Conservation (phyloP, 352 stramenopile genomes). For the Globisporangium perplexum region DNA sequence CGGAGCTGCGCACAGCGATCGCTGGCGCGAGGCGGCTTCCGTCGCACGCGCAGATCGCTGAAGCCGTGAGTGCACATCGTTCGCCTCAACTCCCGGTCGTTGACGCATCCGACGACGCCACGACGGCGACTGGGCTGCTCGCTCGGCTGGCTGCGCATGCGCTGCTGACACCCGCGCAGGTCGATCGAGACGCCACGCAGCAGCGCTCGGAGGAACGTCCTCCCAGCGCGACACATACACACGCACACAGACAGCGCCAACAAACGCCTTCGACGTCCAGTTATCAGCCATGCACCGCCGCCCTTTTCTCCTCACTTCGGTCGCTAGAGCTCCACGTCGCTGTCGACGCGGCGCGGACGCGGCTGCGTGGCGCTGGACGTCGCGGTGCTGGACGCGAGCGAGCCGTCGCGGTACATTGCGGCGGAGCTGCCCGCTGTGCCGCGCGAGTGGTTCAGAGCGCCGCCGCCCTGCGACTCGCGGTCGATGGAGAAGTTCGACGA, state of each 20-base stretch:
- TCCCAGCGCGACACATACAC: neutral
- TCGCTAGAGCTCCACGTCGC: slow-evolving; percentile 52
- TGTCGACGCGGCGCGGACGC: slow-evolving; percentile 41
- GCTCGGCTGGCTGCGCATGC: no score
- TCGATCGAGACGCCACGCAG: no score
- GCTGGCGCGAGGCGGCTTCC: no score
- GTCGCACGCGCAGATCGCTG: no score
- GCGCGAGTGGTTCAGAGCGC: slow-evolving; percentile 26
- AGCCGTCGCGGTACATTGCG: slow-evolving; percentile 13
- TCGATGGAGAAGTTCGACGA: slow-evolving; percentile 16
- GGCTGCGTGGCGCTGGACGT: neutral
- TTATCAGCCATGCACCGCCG: neutral
- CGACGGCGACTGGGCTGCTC: no score
- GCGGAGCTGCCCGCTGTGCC: slow-evolving; percentile 14
- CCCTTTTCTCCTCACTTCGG: neutral
- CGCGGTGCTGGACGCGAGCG: slow-evolving; percentile 11
- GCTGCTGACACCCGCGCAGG: no score
- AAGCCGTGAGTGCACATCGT: no score
- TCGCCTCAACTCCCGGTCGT: no score
- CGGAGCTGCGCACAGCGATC: no score
- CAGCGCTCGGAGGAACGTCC: neutral
- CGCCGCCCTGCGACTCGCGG: slow-evolving; percentile 7
- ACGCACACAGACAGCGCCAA: neutral
- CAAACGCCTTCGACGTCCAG: neutral
- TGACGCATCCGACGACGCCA: no score